Conservation (phyloP, 2,329 filamentous ascomycete genomes). For the Metarhizium humberi region DNA sequence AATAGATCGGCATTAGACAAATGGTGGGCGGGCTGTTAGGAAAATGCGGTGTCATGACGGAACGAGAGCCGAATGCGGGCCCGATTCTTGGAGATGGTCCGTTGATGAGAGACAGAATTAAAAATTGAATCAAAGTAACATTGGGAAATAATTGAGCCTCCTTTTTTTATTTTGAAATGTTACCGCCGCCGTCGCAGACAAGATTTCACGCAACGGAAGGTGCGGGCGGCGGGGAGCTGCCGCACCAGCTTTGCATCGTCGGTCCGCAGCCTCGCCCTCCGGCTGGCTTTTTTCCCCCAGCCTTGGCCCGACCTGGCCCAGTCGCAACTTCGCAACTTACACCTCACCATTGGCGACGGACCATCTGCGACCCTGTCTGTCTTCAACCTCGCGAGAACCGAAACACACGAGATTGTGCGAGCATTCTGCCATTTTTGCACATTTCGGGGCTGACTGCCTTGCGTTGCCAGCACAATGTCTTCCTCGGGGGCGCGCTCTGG, state of each 20-base stretch:
- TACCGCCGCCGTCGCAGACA: not conserved
- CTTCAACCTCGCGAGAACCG: not conserved
- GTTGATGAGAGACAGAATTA: not conserved
- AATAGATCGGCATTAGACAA: constrained; percentile 3
- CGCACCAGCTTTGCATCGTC: not conserved
- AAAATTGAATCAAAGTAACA: not conserved
- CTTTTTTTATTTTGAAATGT: not conserved
- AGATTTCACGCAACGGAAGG: not conserved
- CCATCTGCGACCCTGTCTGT: not conserved
- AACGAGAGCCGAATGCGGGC: not conserved
- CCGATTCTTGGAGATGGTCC: not conserved
- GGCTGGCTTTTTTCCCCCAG: not conserved
- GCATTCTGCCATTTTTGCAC: not conserved
- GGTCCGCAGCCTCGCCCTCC: not conserved
- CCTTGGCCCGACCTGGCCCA: not conserved
- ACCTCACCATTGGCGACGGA: not conserved
- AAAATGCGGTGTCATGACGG: not conserved
- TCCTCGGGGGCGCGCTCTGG: constrained; percentile 30
- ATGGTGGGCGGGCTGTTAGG: not conserved
- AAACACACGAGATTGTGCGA: not conserved
- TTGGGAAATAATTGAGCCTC: not conserved
- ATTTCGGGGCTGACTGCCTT: not conserved
- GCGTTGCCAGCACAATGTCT: constrained; percentile 16
- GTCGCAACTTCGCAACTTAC: not conserved
- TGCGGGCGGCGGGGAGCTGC: not conserved